Conservation (phyloP, 164 flowering plant genomes). For the Tetrastigma voinierianum region DNA sequence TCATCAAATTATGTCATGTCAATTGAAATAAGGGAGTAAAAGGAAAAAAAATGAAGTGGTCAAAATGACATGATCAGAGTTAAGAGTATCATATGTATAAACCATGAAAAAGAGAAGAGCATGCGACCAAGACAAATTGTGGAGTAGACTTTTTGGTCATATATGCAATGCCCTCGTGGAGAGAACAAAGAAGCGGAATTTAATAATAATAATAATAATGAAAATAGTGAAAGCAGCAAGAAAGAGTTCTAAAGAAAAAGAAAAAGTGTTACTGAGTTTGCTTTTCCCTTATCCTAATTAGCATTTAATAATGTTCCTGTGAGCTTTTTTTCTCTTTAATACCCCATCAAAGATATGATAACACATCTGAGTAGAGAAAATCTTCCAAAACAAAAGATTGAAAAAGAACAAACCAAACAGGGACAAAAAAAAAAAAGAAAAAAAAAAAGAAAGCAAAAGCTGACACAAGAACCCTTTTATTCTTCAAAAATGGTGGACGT, state of each 20-base stretch:
- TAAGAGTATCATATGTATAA: background rate
- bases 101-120: conserved; percentile 18
- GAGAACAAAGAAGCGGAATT: conserved; percentile 32
- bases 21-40: too few relatives aligned
- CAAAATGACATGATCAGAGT: background rate
- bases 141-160: conserved; percentile 26
- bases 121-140: conserved; percentile 20
- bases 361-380: conserved; percentile 26
- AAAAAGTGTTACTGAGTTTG: conserved; percentile 7
- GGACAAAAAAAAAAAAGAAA: conserved; percentile 3
- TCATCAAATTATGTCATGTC: too few relatives aligned
- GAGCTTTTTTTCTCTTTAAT: conserved; percentile 25
- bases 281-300: conserved; percentile 18
- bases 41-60: background rate
- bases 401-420: background rate
- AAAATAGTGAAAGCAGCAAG: background rate
- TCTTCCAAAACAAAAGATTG: conserved; percentile 10
- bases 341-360: conserved; percentile 7
- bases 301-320: conserved; percentile 5
- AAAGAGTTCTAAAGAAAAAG: background rate
- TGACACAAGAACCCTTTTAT: conserved; percentile 37
- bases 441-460: conserved; percentile 34
- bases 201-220: conserved; percentile 1
- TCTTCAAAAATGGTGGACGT: conserved; percentile 35
- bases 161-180: conserved; percentile 24